Percentiles rank a stretch among this genome's conserved stretches.
Conservation (phyloP, 495 filamentous ascomycete species). For the Podospora pseudopauciseta region DNA sequence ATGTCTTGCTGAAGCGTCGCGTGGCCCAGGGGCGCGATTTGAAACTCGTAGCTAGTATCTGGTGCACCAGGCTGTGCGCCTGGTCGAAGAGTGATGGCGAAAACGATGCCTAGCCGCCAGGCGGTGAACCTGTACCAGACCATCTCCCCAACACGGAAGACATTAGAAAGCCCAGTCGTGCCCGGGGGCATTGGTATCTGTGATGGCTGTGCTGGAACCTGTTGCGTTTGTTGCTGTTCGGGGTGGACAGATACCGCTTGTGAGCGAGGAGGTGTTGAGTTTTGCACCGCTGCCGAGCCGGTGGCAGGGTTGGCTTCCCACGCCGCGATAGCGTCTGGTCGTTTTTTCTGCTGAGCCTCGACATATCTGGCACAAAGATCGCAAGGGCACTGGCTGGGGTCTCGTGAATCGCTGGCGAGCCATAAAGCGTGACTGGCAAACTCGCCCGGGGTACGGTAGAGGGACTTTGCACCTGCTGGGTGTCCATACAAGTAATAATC, state of each 20-base stretch:
- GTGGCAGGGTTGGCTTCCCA: slow-evolving; percentile 6
- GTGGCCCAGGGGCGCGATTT: slow-evolving; percentile 31
- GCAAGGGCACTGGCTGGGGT: slow-evolving; percentile 37
- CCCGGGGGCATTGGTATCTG: slow-evolving; percentile 17
- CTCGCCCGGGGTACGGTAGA: slow-evolving; percentile 40
- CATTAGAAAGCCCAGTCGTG: slow-evolving; percentile 26
- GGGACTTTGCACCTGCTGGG: slow-evolving; percentile 32
- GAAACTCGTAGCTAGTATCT: slow-evolving; percentile 24
- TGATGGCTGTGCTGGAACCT: slow-evolving; percentile 12
- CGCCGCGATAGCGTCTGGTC: slow-evolving; percentile 10
- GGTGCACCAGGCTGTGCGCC: slow-evolving; percentile 7
- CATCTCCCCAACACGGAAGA: slow-evolving; percentile 43
- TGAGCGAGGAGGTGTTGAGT: background rate
- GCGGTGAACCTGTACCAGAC: slow-evolving; percentile 42
- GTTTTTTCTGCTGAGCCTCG: slow-evolving; percentile 15
- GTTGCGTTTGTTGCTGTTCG: slow-evolving; percentile 13
- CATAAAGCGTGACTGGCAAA: slow-evolving; percentile 42
- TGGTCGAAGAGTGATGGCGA: slow-evolving; percentile 21
- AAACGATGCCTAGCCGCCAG: slow-evolving; percentile 40
- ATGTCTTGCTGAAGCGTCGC: slow-evolving; percentile 18
- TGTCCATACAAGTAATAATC: slow-evolving; percentile 46
- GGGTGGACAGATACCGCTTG: slow-evolving; percentile 3
- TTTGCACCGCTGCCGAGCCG: slow-evolving; percentile 2
- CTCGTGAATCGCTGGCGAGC: slow-evolving; percentile 32
- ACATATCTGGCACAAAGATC: slow-evolving; percentile 30